phyloP scores from a whole-genome alignment of 2,329 filamentous ascomycete species.

The Trichoderma afroharzianum region DNA sequence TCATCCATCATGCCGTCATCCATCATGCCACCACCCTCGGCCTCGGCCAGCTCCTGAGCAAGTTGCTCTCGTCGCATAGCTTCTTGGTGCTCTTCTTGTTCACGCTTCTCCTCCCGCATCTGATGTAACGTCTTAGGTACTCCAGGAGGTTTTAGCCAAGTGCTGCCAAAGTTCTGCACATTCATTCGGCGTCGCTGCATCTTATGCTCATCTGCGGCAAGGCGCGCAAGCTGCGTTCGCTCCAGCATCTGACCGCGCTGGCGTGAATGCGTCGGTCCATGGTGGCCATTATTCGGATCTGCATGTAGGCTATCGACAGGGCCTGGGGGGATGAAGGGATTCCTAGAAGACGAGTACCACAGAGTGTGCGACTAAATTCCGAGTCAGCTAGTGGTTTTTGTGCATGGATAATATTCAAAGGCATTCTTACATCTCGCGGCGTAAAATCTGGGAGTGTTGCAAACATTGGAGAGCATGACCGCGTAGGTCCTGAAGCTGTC shows the following conservation, averaged over 20 bases:
- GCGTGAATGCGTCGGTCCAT: constrained; percentile 33
- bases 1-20: constrained; percentile 50
- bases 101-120: constrained; percentile 81
- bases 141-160: constrained; percentile 88
- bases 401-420: too few species aligned
- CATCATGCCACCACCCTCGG: constrained; percentile 41
- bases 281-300: constrained; percentile 27
- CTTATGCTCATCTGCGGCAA: constrained; percentile 72
- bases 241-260: constrained; percentile 47
- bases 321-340: constrained; percentile 38
- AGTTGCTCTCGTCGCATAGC: constrained; percentile 67
- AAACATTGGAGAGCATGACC: constrained; percentile 45
- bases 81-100: constrained; percentile 81
- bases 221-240: constrained; percentile 61
- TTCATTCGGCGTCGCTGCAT: constrained; percentile 74
- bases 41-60: constrained; percentile 70
- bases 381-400: not conserved
- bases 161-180: constrained; percentile 80
- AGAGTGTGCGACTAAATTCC: constrained; percentile 61
- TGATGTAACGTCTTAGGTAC: constrained; percentile 86
- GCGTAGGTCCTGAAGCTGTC: not conserved
- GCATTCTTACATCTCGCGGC: constrained; percentile 61
- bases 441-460: constrained; percentile 63
- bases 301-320: constrained; percentile 32
- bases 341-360: constrained; percentile 67